Evolutionary conservation across 192 early-diverging fungal genomes (phyloP).

Genomic region (Anaeromyces robustus): DNA sequence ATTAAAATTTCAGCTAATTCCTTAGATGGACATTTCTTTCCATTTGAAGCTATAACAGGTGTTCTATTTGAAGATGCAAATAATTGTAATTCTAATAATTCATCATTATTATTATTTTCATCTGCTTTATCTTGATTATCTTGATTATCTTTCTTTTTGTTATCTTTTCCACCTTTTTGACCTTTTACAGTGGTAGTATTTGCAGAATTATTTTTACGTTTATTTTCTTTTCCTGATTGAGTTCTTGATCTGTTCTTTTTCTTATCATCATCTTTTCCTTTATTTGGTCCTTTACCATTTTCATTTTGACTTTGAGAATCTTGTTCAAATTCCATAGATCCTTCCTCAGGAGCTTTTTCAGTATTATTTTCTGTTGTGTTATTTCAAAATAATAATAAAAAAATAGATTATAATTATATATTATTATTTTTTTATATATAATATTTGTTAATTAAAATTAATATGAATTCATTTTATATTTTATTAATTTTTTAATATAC

Average conservation of each 20-base stretch:
- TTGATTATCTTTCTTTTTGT: neutral
- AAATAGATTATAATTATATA: too few relatives aligned
- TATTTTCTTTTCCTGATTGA: constrained; percentile 8
- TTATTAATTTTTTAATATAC: too few relatives aligned
- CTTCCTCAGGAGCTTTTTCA: constrained; percentile 3
- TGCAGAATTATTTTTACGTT: constrained; percentile 10
- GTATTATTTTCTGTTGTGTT: neutral
- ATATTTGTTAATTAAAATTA: too few relatives aligned
- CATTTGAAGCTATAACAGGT: constrained; percentile 13
- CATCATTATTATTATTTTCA: neutral
- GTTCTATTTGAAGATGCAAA: neutral
- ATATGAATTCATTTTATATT: too few relatives aligned
- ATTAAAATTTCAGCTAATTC: constrained; percentile 30
- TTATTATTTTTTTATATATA: too few relatives aligned
- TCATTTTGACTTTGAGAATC: neutral
- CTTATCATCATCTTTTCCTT: neutral
- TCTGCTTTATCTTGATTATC: constrained; percentile 1
- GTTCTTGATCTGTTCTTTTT: neutral
- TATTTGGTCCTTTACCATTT: neutral
- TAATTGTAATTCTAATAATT: neutral
- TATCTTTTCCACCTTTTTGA: neutral
- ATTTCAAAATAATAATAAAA: neutral
- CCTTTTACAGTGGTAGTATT: neutral
- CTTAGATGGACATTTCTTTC: constrained; percentile 24
- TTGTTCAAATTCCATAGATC: neutral